These are phyloP conservation scores for Incumbomyces lentus DNA, from an alignment of 2,329 filamentous ascomycete genomes.

Conservation along the genomic window DNA sequence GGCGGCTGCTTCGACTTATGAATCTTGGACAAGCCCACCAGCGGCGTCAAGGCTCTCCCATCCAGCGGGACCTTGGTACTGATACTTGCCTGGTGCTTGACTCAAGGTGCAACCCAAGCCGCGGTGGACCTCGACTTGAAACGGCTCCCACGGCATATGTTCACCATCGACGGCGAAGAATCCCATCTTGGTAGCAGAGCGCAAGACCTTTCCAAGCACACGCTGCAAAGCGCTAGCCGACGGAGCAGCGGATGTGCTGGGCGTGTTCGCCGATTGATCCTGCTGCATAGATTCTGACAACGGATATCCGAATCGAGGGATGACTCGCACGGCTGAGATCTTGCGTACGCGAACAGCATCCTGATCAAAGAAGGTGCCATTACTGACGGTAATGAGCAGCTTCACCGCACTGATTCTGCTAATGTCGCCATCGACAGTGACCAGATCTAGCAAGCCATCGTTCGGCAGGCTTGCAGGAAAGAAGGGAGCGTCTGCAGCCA, in stretches of 20 bases:
- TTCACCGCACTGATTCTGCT: conserved; percentile 54
- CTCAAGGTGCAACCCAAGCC: conserved; percentile 78
- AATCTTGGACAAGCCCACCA: too few species aligned
- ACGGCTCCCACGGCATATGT: conserved; percentile 71
- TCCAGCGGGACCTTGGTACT: conserved; percentile 37
- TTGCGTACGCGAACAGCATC: conserved; percentile 72
- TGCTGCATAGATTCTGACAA: conserved; percentile 13
- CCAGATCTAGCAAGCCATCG: conserved; percentile 77
- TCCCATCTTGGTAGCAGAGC: conserved; percentile 33
- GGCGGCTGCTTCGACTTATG: too few species aligned
- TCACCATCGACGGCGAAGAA: conserved; percentile 95
- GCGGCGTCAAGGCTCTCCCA: conserved; percentile 12
- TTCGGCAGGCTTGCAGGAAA: conserved; percentile 72
- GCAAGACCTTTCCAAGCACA: conserved; percentile 6
- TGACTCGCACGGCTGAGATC: conserved; percentile 74
- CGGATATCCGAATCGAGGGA: conserved; percentile 44
- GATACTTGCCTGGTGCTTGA: conserved; percentile 60
- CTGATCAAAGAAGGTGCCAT: conserved; percentile 68
- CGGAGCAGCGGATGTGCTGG: background rate
- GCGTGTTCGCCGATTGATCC: background rate
- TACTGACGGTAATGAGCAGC: conserved; percentile 62
- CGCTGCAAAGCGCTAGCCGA: conserved; percentile 5
- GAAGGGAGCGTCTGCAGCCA: conserved; percentile 79
- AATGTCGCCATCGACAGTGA: conserved; percentile 69
- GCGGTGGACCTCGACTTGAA: conserved; percentile 80